phyloP scores from a whole-genome alignment of 163 green algal species.

The Prototheca wickerhamii region DNA sequence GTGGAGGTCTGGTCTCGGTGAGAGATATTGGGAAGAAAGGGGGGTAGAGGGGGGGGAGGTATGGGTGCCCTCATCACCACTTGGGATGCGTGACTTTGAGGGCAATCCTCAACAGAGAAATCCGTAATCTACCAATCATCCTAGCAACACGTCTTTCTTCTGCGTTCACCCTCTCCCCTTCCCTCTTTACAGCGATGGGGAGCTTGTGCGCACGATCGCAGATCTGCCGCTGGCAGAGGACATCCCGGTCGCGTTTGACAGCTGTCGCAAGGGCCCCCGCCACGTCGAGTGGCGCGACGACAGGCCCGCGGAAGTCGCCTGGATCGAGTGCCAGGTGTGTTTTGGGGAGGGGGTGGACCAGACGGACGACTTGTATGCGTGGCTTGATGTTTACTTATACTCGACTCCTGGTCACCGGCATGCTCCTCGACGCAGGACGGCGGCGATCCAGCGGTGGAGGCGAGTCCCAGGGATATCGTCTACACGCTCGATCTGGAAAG shows the following conservation, averaged over 20 bases:
- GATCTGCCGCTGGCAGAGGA: constrained; percentile 83
- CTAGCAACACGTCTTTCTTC: neutral
- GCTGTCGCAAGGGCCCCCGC: constrained; percentile 66
- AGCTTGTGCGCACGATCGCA: constrained; percentile 60
- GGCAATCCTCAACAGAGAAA: neutral
- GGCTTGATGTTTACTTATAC: neutral
- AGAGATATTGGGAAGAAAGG: neutral
- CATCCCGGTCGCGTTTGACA: constrained; percentile 94
- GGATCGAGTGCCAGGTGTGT: constrained; percentile 76
- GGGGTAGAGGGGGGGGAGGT: neutral
- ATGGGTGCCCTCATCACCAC: neutral
- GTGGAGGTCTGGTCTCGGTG: constrained; percentile 67
- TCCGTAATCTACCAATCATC: neutral
- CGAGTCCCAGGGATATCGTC: constrained; percentile 77
- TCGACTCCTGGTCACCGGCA: neutral
- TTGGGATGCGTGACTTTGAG: neutral
- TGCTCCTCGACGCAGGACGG: constrained; percentile 55
- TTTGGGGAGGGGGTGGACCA: too few relatives aligned
- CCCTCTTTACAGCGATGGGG: constrained; percentile 26
- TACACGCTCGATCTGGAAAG: constrained; percentile 60
- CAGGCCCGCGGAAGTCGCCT: constrained; percentile 63
- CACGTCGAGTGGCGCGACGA: constrained; percentile 83
- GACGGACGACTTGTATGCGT: neutral
- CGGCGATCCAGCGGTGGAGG: constrained; percentile 76
- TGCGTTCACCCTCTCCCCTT: neutral